phyloP scores from a whole-genome alignment of 225 moss, liverwort and hornwort genomes.

The Anthoceros angustus region DNA sequence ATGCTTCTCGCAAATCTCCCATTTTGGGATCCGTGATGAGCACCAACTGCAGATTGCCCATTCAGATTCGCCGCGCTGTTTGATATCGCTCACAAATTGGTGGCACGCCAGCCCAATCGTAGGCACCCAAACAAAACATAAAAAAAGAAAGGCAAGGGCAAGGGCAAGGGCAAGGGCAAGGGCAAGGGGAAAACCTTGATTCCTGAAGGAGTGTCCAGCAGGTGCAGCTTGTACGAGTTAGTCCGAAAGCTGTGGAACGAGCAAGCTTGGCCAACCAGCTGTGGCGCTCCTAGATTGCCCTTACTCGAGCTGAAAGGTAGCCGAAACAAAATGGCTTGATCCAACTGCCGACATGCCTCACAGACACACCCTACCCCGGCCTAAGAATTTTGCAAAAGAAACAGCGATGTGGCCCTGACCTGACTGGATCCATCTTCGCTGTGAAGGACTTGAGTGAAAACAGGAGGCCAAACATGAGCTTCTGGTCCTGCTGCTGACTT shows the following conservation, averaged over 20 bases:
- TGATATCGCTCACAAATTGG: too few species aligned
- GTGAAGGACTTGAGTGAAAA: too few species aligned
- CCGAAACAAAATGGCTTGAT: too few species aligned
- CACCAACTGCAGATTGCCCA: slow-evolving; percentile 31
- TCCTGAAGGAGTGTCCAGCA: slow-evolving; percentile 85
- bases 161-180: too few species aligned
- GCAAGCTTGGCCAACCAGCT: slow-evolving; percentile 73
- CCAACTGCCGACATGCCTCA: too few species aligned
- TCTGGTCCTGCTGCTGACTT: slow-evolving; percentile 89
- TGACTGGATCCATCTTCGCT: slow-evolving; percentile 90
- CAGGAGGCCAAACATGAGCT: slow-evolving; percentile 93
- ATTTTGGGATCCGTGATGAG: slow-evolving; percentile 81
- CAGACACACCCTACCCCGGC: too few species aligned
- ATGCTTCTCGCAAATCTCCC: slow-evolving; percentile 83
- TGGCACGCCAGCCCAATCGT: too few species aligned
- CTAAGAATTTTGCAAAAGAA: too few species aligned
- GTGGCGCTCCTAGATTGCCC: slow-evolving; percentile 51
- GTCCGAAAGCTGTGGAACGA: slow-evolving; percentile 92
- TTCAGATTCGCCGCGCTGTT: too few species aligned
- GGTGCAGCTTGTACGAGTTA: slow-evolving; percentile 89
- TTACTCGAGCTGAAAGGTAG: slow-evolving; percentile 36
- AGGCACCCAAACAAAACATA: too few species aligned
- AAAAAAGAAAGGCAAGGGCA: too few species aligned
- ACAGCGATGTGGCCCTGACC: too few species aligned
- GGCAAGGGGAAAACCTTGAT: slow-evolving; percentile 41